A percentile compares a stretch with the other conserved stretches of the same genome.
Evolutionary conservation across 2,329 filamentous ascomycete species (phyloP).

Genomic region (Nemania abortiva): DNA sequence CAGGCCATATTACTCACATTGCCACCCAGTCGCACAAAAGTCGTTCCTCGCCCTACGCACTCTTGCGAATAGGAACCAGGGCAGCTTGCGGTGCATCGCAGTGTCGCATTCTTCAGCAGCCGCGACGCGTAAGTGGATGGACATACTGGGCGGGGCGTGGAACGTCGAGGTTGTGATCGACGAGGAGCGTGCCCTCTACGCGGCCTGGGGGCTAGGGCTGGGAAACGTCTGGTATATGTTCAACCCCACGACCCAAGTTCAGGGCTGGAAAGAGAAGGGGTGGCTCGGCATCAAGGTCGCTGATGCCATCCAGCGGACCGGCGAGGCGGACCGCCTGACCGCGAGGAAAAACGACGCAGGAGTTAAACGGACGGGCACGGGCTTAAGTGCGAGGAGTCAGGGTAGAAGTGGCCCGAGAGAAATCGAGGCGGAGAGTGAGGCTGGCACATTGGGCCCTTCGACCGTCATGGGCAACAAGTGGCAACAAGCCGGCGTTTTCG

Average conservation of each 20-base stretch:
- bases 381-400: constrained; percentile 22
- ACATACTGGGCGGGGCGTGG: constrained; percentile 69
- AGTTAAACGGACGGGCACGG: constrained; percentile 53
- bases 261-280: constrained; percentile 66
- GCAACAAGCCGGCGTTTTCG: constrained; percentile 66
- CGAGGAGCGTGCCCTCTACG: constrained; percentile 67
- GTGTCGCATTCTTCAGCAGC: constrained; percentile 69
- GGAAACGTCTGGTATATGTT: constrained; percentile 64
- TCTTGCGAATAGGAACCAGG: constrained; percentile 64
- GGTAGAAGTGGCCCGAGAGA: constrained; percentile 45
- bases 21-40: constrained; percentile 63
- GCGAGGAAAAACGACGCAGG: constrained; percentile 49
- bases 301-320: constrained; percentile 57
- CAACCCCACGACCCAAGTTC: constrained; percentile 65
- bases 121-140: constrained; percentile 67
- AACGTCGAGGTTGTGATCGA: constrained; percentile 68
- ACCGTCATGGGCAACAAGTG: constrained; percentile 68
- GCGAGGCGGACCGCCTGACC: constrained; percentile 44
- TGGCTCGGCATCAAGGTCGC: constrained; percentile 67
- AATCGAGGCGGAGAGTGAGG: constrained; percentile 54
- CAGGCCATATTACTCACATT: constrained; percentile 11
- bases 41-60: constrained; percentile 68
- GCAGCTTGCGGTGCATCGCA: constrained; percentile 66
- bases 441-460: constrained; percentile 53
- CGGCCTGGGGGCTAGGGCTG: constrained; percentile 67